These are phyloP conservation scores for Chlamydomonas eustigma DNA, from an alignment of 139 green algal genomes.

Conservation along the genomic window DNA sequence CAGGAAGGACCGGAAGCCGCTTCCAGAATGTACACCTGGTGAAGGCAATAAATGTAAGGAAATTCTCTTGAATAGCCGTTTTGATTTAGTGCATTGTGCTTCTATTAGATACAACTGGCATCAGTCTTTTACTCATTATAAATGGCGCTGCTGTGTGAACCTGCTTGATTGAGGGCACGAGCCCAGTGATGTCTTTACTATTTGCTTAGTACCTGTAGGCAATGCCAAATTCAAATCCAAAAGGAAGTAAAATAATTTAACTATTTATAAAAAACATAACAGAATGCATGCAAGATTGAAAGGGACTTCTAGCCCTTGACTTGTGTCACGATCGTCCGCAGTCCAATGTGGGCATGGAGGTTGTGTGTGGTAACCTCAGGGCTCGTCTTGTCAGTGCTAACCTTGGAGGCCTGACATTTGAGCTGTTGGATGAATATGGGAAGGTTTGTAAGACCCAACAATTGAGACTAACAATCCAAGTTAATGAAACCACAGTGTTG, in stretches of 20 bases:
- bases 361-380: background rate
- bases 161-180: background rate
- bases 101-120: background rate
- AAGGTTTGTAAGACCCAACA: background rate
- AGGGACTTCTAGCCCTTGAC: background rate
- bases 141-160: background rate
- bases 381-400: background rate
- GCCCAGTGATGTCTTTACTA: background rate
- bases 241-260: background rate
- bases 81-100: background rate
- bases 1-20: background rate
- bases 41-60: background rate
- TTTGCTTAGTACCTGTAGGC: no score
- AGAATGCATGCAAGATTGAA: conserved; percentile 4
- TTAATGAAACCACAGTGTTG: background rate
- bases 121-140: background rate
- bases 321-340: background rate
- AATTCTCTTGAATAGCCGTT: background rate
- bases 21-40: conserved; percentile 11
- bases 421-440: conserved; percentile 3
- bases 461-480: background rate
- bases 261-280: background rate
- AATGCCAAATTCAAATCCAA: background rate
- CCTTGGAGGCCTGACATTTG: conserved; percentile 3
- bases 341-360: conserved; percentile 6